phyloP scores from a whole-genome alignment of 371 early-diverging fungal species.

The Amoeboradix gromovi region DNA sequence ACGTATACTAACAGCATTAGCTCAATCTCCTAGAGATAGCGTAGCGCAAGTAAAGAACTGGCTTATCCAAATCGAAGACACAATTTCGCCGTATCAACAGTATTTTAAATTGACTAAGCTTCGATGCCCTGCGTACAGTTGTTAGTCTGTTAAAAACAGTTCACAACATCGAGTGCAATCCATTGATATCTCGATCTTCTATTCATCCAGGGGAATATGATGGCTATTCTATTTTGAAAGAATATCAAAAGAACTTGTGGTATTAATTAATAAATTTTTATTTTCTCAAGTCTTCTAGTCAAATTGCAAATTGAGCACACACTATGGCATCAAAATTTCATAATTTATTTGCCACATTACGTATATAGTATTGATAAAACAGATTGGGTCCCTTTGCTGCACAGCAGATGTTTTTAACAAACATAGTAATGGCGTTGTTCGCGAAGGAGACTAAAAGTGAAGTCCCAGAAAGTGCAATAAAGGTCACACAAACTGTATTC shows the following conservation, averaged over 20 bases:
- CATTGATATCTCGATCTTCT: not conserved
- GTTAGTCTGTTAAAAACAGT: not conserved
- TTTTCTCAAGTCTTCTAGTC: too few species aligned
- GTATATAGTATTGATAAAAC: too few species aligned
- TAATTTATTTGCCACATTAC: too few species aligned
- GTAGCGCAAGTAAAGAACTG: not conserved
- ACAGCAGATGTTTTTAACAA: too few species aligned
- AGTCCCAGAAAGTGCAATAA: too few species aligned
- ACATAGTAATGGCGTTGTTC: too few species aligned
- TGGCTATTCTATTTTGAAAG: not conserved
- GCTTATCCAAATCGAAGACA: not conserved
- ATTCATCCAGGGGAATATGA: not conserved
- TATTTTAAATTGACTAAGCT: not conserved
- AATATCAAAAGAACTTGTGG: not conserved
- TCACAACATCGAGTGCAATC: not conserved
- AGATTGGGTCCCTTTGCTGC: too few species aligned
- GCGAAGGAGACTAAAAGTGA: too few species aligned
- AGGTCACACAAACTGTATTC: too few species aligned
- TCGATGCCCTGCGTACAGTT: not conserved
- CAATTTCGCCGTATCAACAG: not conserved
- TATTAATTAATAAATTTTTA: not conserved
- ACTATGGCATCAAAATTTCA: too few species aligned
- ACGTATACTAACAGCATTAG: not conserved
- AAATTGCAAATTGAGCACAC: too few species aligned
- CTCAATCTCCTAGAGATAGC: not conserved